Percentiles rank a stretch among this genome's conserved stretches.
Evolutionary conservation across 257 asterid species (phyloP).

Genomic region (Rauvolfia tetraphylla): DNA sequence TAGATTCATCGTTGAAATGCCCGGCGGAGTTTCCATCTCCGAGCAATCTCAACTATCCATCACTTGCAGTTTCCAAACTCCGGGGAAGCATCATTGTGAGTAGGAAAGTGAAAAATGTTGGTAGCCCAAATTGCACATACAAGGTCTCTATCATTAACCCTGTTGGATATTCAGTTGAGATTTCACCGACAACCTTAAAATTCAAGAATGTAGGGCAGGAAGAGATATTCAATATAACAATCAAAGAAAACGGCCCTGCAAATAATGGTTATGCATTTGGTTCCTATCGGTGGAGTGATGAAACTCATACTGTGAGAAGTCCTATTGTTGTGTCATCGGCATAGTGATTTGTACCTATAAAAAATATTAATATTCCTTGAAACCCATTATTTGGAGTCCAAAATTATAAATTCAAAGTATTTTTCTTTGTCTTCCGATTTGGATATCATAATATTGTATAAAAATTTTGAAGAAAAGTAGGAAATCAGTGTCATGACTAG

Average conservation of each 20-base stretch:
- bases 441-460: no score
- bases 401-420: no score
- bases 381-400: no score
- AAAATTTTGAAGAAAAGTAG: no score
- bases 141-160: slow-evolving; percentile 25
- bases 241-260: slow-evolving; percentile 1
- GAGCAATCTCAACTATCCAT: slow-evolving; percentile 47
- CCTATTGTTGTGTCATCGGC: slow-evolving; percentile 24
- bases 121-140: slow-evolving; percentile 20
- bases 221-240: slow-evolving; percentile 25
- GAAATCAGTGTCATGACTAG: no score
- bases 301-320: slow-evolving; percentile 39
- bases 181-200: slow-evolving; percentile 22
- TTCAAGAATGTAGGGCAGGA: slow-evolving; percentile 34
- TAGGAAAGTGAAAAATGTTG: slow-evolving; percentile 56
- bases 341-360: no score
- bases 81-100: slow-evolving; percentile 24
- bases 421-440: no score
- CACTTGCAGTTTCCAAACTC: slow-evolving; percentile 34
- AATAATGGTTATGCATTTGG: slow-evolving; percentile 20
- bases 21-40: slow-evolving; percentile 23
- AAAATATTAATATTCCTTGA: no score
- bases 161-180: slow-evolving; percentile 23
- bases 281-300: slow-evolving; percentile 23
- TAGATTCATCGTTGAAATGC: slow-evolving; percentile 27